Evolutionary conservation across 306 rosid species (phyloP).

Genomic region (Herpetospermum pedunculosum): DNA sequence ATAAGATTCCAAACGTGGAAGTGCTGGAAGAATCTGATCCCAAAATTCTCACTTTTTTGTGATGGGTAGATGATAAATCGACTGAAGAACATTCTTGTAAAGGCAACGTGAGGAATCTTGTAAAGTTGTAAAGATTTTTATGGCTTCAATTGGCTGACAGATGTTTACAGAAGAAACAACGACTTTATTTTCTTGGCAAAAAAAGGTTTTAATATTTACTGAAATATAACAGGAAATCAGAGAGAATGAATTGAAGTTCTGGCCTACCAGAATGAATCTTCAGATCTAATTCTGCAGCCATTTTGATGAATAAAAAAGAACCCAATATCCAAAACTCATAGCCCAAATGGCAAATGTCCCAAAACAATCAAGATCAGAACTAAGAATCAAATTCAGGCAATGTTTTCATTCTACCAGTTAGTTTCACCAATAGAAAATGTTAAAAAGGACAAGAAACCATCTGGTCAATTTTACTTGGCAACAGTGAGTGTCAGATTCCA

Average conservation of each 20-base stretch:
- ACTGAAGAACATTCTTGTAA: slow-evolving; percentile 18
- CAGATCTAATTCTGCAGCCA: neutral
- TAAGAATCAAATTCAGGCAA: neutral
- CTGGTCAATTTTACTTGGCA: neutral
- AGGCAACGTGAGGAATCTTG: slow-evolving; percentile 3
- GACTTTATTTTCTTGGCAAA: neutral
- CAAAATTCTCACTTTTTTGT: slow-evolving; percentile 19
- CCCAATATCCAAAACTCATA: neutral
- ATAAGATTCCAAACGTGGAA: slow-evolving; percentile 37
- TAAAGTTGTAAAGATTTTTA: slow-evolving; percentile 9
- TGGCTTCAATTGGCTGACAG: neutral
- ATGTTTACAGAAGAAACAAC: neutral
- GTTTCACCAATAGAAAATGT: neutral
- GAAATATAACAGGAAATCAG: neutral
- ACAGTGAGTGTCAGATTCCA: neutral
- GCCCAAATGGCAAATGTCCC: neutral
- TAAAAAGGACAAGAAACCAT: neutral
- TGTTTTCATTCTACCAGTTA: neutral
- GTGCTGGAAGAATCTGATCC: slow-evolving; percentile 27
- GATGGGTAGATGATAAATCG: neutral
- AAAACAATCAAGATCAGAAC: neutral
- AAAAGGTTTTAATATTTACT: neutral
- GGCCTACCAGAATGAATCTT: neutral
- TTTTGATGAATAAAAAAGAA: neutral
- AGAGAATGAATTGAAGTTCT: neutral